Conservation (phyloP, 768 basidiomycete species). For the Tulasnella sp. region DNA sequence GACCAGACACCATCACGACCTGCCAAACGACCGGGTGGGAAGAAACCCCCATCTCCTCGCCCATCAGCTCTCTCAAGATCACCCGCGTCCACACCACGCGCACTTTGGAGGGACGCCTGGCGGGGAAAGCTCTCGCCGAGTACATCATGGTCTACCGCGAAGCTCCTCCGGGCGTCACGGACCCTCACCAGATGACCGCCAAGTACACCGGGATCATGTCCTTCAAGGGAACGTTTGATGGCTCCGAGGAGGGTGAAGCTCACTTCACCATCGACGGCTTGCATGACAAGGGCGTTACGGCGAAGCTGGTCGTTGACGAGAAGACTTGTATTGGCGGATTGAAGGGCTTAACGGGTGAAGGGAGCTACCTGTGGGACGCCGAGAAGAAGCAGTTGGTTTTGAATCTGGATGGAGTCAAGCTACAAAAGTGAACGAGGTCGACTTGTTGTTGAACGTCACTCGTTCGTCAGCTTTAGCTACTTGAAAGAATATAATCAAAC, state of each 20-base stretch:
- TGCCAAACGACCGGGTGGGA: background rate
- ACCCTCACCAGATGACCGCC: background rate
- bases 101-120: background rate
- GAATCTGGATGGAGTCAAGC: background rate
- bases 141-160: conserved; percentile 1
- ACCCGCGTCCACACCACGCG: conserved; percentile 2
- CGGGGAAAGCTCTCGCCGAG: background rate
- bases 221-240: conserved; percentile 1
- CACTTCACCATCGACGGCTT: background rate
- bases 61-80: background rate
- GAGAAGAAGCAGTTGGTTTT: background rate
- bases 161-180: background rate
- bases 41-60: background rate
- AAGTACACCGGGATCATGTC: background rate
- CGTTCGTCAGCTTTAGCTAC: background rate
- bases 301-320: conserved; percentile 1
- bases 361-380: background rate
- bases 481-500: background rate
- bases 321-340: background rate
- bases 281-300: background rate
- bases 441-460: too few species aligned
- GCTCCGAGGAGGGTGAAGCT: background rate
- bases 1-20: background rate
- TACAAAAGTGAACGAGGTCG: background rate
- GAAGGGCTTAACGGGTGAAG: background rate